Evolutionary conservation across 768 basidiomycete species (phyloP).

Genomic region (Brasilioporus rufonigricans): DNA sequence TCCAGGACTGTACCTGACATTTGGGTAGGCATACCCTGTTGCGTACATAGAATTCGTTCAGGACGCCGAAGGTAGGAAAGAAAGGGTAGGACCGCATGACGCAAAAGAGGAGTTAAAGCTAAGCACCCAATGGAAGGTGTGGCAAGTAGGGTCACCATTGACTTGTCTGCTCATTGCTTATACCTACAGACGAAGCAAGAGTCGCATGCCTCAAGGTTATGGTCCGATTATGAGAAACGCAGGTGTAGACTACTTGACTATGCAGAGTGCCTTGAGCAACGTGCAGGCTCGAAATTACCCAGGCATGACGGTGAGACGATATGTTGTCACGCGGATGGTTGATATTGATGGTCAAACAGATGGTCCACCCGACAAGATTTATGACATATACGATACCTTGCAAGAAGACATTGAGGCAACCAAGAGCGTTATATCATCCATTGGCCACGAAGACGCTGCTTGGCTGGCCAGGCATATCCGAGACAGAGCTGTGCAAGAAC

Average conservation of each 20-base stretch:
- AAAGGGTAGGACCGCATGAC: constrained; percentile 59
- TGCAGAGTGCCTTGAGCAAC: constrained; percentile 61
- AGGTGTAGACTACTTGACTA: constrained; percentile 53
- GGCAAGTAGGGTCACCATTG: constrained; percentile 15
- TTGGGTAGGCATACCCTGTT: constrained; percentile 59
- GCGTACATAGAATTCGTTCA: constrained; percentile 74
- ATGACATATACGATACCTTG: constrained; percentile 60
- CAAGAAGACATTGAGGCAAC: constrained; percentile 52
- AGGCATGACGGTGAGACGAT: constrained; percentile 38
- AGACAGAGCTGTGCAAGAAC: constrained; percentile 46
- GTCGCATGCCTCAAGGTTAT: constrained; percentile 55
- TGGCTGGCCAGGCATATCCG: constrained; percentile 59
- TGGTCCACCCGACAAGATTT: constrained; percentile 44
- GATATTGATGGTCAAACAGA: constrained; percentile 11
- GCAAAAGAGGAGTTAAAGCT: constrained; percentile 64
- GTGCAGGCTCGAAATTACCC: constrained; percentile 47
- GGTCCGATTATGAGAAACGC: constrained; percentile 55
- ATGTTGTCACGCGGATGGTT: neutral
- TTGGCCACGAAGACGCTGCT: constrained; percentile 49
- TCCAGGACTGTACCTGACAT: neutral
- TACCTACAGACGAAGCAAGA: constrained; percentile 54
- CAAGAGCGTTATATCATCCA: constrained; percentile 39
- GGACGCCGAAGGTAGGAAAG: constrained; percentile 46
- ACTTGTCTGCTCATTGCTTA: constrained; percentile 5
- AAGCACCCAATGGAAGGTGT: constrained; percentile 71